Evolutionary conservation across 148 eudicot species (phyloP).

Genomic region (Tetragonia tetragonoides): DNA sequence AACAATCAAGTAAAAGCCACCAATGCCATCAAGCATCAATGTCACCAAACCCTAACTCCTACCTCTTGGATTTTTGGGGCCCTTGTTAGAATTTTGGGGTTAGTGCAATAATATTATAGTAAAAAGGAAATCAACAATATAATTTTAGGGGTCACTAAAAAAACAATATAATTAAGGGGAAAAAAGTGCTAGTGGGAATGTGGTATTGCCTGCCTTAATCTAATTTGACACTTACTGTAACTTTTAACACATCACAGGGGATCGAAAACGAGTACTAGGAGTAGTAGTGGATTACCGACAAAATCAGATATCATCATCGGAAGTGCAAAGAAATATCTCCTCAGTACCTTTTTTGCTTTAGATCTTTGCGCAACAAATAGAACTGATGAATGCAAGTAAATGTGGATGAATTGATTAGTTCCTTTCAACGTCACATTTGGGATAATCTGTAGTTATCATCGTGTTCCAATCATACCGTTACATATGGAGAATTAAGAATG

Average conservation of each 20-base stretch:
- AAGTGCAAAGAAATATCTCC: conserved; percentile 4
- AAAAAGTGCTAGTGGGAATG: conserved; percentile 9
- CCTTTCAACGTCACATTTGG: background rate
- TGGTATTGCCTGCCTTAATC: background rate
- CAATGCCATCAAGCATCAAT: no score
- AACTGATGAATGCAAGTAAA: background rate
- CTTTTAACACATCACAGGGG: background rate
- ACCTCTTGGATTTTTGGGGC: conserved; percentile 14
- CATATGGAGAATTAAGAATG: background rate
- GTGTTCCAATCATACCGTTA: conserved; percentile 10
- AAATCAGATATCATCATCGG: background rate
- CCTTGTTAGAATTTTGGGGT: no score
- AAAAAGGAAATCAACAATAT: no score
- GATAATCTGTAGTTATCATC: background rate
- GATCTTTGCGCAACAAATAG: background rate
- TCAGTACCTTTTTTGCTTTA: background rate
- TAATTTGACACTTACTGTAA: background rate
- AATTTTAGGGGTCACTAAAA: no score
- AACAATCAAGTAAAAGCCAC: background rate
- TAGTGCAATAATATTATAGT: no score
- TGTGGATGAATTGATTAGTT: background rate
- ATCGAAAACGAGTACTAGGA: background rate
- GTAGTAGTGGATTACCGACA: background rate
- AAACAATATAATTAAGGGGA: no score
- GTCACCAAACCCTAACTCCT: conserved; percentile 13